Evolutionary conservation across 257 asterid genomes (phyloP).

Genomic region (Coffea canephora): DNA sequence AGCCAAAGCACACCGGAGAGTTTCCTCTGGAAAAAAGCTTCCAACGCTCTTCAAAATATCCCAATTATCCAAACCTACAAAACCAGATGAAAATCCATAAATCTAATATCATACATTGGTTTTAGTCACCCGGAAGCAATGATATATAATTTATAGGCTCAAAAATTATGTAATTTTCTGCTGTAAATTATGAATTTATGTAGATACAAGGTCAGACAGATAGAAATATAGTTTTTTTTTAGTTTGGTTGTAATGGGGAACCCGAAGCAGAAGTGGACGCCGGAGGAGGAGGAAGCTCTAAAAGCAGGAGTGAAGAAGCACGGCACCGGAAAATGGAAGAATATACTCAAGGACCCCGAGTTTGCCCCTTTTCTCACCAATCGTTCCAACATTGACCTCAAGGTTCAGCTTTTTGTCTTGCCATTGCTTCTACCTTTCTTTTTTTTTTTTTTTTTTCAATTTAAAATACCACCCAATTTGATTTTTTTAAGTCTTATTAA

Average conservation of each 20-base stretch:
- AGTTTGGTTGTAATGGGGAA: constrained; percentile 42
- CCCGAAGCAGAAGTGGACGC: constrained; percentile 56
- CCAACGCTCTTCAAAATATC: background rate
- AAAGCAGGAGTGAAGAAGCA: constrained; percentile 54
- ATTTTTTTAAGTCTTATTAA: too few species aligned
- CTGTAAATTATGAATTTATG: background rate
- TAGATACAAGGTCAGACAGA: background rate
- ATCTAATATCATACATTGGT: background rate
- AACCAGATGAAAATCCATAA: background rate
- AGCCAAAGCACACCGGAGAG: too few species aligned
- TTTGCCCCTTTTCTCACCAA: constrained; percentile 28
- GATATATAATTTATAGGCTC: background rate
- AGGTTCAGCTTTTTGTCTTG: constrained; percentile 29
- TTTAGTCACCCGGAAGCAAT: background rate
- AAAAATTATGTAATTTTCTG: background rate
- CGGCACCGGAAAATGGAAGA: constrained; percentile 62
- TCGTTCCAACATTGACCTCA: constrained; percentile 67
- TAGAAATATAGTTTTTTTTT: background rate
- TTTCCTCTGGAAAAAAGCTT: too few species aligned
- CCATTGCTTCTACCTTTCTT: too few species aligned
- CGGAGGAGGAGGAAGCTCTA: constrained; percentile 55
- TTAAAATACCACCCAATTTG: too few species aligned
- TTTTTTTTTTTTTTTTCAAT: background rate
- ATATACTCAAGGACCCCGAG: constrained; percentile 44
- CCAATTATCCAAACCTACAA: background rate